Conservation (phyloP, 441 rosid genomes). For the Populus hybrid region DNA sequence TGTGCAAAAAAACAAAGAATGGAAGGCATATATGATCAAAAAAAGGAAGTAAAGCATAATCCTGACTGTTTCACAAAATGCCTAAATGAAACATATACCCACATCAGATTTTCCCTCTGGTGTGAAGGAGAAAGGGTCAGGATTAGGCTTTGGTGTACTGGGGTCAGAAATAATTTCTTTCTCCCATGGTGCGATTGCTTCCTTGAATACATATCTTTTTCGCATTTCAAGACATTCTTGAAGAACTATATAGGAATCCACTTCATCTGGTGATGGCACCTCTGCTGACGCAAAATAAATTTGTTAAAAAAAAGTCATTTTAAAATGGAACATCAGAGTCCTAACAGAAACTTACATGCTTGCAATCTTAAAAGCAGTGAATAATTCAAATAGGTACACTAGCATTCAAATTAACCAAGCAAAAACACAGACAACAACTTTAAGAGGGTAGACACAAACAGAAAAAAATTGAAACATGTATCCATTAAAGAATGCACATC, state of each 20-base stretch:
- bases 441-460: neutral
- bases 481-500: no score
- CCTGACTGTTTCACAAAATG: neutral
- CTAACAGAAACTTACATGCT: neutral
- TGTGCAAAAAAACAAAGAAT: constrained; percentile 27
- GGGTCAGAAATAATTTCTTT: constrained; percentile 93
- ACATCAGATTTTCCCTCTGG: constrained; percentile 83
- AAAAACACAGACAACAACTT: neutral
- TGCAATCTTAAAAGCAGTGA: neutral
- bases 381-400: neutral
- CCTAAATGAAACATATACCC: constrained; percentile 20
- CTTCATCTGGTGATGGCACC: constrained; percentile 83
- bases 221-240: constrained; percentile 95
- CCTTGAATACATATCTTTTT: constrained; percentile 71
- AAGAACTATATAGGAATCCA: constrained; percentile 66
- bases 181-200: constrained; percentile 94
- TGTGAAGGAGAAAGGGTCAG: constrained; percentile 71
- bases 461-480: no score
- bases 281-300: constrained; percentile 37
- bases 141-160: constrained; percentile 93
- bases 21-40: constrained; percentile 16
- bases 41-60: neutral
- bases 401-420: neutral
- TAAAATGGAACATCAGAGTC: neutral
- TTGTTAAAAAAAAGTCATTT: neutral